Evolutionary conservation across 352 stramenopile genomes (phyloP), one percentile per base, ranked within the genome.

Genomic region (Phytophthora rubi): DNA sequence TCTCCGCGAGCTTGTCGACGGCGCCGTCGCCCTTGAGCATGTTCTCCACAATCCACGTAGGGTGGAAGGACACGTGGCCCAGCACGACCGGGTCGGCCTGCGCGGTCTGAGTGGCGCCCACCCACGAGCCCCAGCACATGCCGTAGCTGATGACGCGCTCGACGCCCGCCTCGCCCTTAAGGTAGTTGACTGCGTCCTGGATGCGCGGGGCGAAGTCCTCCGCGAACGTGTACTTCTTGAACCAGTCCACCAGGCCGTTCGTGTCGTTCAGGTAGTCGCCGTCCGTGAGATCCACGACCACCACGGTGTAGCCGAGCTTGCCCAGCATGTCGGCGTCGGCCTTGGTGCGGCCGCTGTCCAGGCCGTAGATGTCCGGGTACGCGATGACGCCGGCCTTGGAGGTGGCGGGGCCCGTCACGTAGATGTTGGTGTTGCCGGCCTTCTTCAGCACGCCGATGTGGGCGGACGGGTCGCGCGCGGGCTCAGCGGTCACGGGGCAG

Each of bases 81-180:
- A 74, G 28, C 10, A 95, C 77, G 4, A 81, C 59, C 4, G 86
- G 80, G 45, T 85, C 65, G 13, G 66, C 73, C 23, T 73, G 70
- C 33, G 86, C 59, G 1, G 80, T 88, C 57, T 78, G 70, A 58
- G 77, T 89, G 37, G 84, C 80, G 12, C 86, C 84, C 32, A 92
- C 82, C 84, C 85, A 95, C 53, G 84, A 87, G 42, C 88, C 86
- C 84, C 84, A 95, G 84, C 88, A 95, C 77, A 93, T 93, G 60
- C 88, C 88, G 65, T 93, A 93, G 71, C 81, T 92, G 42, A 77
- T 81, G 52, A 95, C 72, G 45, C 71, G 80, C 73, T 91, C 76
- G 30, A 73, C 88, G 6, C 76, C 74, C 35, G 73, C 85, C 53
- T 93, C 80, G 26, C 51, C 79, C 76, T 92, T 85, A 12, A 94